Evolutionary conservation across 2,329 filamentous ascomycete genomes (phyloP), one percentile per base, ranked within the genome.

Genomic region (Spiromastix sp.): DNA sequence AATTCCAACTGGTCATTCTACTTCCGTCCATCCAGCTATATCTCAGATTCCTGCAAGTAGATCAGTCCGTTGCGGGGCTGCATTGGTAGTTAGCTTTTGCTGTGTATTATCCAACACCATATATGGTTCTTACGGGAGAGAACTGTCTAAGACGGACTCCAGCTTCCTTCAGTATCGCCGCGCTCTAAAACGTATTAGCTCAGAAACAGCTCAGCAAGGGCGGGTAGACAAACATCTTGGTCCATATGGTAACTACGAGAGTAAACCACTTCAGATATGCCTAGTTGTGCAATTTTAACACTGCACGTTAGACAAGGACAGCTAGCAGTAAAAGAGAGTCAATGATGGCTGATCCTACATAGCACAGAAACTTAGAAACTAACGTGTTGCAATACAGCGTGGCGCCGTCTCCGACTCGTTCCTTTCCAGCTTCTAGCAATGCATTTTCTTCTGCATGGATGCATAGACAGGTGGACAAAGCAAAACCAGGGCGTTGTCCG

Each of bases 381-480:
- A 43, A 70, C 47, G 87, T 95, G 55, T 95, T 85, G 60, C 87
- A 95, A 62, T 95, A 98, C 17, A 98, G 66, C 32, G 85, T 82
- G 24, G 83, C 76, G 4, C 79, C 83, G 37, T 85, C 81, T 13
- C 85, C 70, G 47, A 98, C 85, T 39, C 91, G 72, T 60, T 96
- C 91, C 48, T 91, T 71, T 1, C 91, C 91, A 13, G 91, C 91
- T 66, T 98, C 91, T 7, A 98, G 70, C 39, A 98, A 70, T 1
- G 91, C 91, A 57, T 98, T 98, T 63, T 98, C 91, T 65, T 98
- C 91, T 1, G 91, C 91, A 57, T 98, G 91, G n/a, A 98, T 75
- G 57, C 91, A 98, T 32, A 96, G 71, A 53, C 91, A 98, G 4
- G 89, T 94, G 4, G 79, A 77, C 13, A 98, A 70, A 1, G 74